Evolutionary conservation across 1,284 basidiomycete species (phyloP), one percentile per base, ranked within the genome.

Genomic region (Kalmanozyma brasiliensis): DNA sequence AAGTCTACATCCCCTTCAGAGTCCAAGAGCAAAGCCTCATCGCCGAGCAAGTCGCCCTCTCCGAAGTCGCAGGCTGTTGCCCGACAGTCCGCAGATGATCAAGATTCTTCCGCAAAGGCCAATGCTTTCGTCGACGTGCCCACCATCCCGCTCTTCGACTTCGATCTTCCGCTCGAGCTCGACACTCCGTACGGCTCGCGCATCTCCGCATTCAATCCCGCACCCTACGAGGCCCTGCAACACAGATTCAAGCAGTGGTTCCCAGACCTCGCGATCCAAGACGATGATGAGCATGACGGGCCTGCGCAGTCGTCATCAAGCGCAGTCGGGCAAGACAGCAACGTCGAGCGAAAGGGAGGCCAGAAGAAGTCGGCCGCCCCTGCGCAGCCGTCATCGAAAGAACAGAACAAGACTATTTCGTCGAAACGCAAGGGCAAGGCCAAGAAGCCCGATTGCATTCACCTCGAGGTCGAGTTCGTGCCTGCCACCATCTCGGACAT

Each of bases 71-170:
- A 17, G 7, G 17, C 17, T 17, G 17, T 17, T 37, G n/a, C 19
- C 3, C 6, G 6, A 8, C 16, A 6, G 13, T 6, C 29, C 20
- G 17, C 19, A 11, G 23, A 13, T 9, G 49, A 8, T 23, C 11
- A 29, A 4, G 6, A n/a, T 4, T 17, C 46, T 11, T 6, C 26
- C 4, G n/a, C 30, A 4, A 29, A 36, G 24, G 1, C 37, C 10
- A 10, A 30, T 37, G 42, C 24, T 24, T 34, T 24, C 11, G n/a
- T 17, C 2, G 14, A 51, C 0, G 22, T 49, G n/a, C 26, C 65
- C 17, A 68, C 65, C 33, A 68, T 68, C 36, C 65, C 65, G 34
- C 51, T 68, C 26, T 63, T 34, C 24, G 65, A 68, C 37, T 68
- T 68, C 51, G 60, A 68, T 23, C 35, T 68, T 33, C 65, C 53